These are phyloP conservation scores for Arxiozyma slooffiae DNA, from an alignment of 1,139 yeast species.

Conservation along the genomic window DNA sequence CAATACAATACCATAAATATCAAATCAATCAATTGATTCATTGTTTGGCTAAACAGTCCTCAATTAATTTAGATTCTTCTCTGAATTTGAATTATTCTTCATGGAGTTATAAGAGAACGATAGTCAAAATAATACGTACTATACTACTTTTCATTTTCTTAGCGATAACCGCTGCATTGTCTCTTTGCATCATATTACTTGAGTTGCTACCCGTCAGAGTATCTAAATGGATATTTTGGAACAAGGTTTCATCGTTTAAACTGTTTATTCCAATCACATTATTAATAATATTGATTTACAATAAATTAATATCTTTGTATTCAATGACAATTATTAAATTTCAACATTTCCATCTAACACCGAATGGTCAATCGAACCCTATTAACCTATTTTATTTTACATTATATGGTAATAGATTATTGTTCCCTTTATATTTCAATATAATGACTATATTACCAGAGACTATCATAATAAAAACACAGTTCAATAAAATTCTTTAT, in stretches of 20 bases:
- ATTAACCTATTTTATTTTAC: conserved; percentile 27
- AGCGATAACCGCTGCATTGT: not conserved
- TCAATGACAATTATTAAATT: conserved; percentile 29
- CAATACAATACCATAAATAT: conserved; percentile 21
- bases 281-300: conserved; percentile 23
- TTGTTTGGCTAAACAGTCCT: conserved; percentile 13
- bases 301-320: conserved; percentile 25
- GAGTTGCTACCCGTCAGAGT: conserved; percentile 1
- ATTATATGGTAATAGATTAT: conserved; percentile 26
- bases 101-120: not conserved
- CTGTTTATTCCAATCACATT: conserved; percentile 11
- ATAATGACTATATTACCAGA: conserved; percentile 24
- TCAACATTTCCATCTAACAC: conserved; percentile 26
- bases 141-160: not conserved
- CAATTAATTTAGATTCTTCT: not conserved
- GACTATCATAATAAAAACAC: not conserved
- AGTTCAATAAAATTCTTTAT: conserved; percentile 9
- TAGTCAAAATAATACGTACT: not conserved
- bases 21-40: conserved; percentile 25
- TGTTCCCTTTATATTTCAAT: conserved; percentile 29
- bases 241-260: not conserved
- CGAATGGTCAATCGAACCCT: conserved; percentile 29
- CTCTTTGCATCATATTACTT: not conserved
- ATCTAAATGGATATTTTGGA: not conserved
- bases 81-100: not conserved